Evolutionary conservation across 495 filamentous ascomycete species (phyloP).

Genomic region (Sabuloglossum arenarium): DNA sequence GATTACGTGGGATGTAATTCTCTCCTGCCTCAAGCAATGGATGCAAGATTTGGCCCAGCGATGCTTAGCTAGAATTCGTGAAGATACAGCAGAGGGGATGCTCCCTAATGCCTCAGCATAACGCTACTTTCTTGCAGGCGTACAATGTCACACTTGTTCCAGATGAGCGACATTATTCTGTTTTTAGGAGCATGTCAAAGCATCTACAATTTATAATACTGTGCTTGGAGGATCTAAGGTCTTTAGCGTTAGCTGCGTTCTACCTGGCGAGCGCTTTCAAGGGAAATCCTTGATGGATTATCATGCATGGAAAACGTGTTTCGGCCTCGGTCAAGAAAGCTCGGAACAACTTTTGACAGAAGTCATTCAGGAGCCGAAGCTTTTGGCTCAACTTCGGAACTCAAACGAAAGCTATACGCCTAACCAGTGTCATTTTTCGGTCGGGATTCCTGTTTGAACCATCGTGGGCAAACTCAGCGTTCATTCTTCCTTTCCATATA

Average conservation of each 20-base stretch:
- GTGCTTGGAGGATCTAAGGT: neutral
- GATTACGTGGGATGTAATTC: neutral
- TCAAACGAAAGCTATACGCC: too few species aligned
- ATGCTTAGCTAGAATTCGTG: neutral
- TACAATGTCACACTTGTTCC: neutral
- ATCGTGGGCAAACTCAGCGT: too few species aligned
- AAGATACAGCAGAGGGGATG: too few species aligned
- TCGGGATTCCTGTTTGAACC: too few species aligned
- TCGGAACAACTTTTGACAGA: neutral
- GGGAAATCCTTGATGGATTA: neutral
- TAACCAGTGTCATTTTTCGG: too few species aligned
- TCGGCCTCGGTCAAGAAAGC: neutral
- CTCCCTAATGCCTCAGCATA: neutral
- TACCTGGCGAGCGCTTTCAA: neutral
- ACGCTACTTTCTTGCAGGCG: neutral
- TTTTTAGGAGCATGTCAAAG: neutral
- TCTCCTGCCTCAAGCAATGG: neutral
- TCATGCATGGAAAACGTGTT: neutral
- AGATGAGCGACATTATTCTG: neutral
- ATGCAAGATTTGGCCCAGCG: neutral
- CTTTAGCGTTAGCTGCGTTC: neutral
- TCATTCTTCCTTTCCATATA: neutral
- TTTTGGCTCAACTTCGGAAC: too few species aligned
- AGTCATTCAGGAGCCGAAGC: too few species aligned
- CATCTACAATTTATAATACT: too few species aligned